Conservation (phyloP, 2,329 filamentous ascomycete species). For the Venturia nashicola region DNA sequence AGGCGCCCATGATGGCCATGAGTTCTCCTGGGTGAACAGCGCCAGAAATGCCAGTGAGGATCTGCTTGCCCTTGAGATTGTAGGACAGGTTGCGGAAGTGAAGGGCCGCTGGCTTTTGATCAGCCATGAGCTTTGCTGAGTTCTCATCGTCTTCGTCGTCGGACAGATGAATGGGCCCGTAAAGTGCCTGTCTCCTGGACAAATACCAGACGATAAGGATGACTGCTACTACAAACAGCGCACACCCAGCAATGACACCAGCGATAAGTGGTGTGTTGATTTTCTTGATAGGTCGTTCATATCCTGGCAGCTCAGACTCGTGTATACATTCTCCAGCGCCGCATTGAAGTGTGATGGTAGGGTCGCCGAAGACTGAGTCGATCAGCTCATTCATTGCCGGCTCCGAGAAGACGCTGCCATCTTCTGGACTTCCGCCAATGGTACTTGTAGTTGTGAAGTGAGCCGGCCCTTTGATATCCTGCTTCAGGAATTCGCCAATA, state of each 20-base stretch:
- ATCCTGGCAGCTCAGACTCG: conserved; percentile 84
- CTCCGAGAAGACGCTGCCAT: conserved; percentile 77
- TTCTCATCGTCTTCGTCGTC: conserved; percentile 86
- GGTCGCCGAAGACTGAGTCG: conserved; percentile 76
- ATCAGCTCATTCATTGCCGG: conserved; percentile 89
- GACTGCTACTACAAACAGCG: conserved; percentile 77
- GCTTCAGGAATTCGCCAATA: conserved; percentile 73
- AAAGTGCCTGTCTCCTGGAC: conserved; percentile 54
- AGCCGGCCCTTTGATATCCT: conserved; percentile 78
- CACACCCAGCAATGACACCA: conserved; percentile 74
- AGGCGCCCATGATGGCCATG: conserved; percentile 95
- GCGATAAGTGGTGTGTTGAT: conserved; percentile 97
- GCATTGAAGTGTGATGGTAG: conserved; percentile 75
- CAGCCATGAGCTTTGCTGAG: conserved; percentile 69
- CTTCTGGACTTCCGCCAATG: conserved; percentile 42
- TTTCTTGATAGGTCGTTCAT: conserved; percentile 73
- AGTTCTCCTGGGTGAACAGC: conserved; percentile 91
- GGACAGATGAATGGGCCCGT: conserved; percentile 60
- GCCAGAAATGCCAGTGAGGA: conserved; percentile 68
- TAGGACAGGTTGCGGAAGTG: conserved; percentile 86
- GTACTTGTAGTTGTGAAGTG: conserved; percentile 60
- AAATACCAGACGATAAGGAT: conserved; percentile 81
- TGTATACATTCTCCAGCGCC: conserved; percentile 85
- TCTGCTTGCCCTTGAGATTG: conserved; percentile 73
- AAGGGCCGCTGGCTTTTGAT: conserved; percentile 82